Evolutionary conservation across 1,139 yeast genomes (phyloP).

Genomic region (Zhuliangozyma blackwelliae): DNA sequence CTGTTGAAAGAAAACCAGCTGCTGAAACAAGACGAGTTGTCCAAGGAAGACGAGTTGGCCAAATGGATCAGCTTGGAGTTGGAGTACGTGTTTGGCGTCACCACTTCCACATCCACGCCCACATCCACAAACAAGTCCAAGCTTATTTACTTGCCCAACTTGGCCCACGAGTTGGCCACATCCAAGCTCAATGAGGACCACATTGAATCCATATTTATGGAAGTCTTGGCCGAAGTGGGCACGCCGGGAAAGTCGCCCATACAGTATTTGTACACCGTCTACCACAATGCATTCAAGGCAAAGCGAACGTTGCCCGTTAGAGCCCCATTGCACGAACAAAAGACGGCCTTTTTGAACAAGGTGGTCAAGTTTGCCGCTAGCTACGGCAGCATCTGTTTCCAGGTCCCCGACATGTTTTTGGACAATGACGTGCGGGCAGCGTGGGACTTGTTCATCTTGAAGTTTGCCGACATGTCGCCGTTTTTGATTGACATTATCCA

Average conservation of each 20-base stretch:
- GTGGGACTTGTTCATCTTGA: constrained; percentile 25
- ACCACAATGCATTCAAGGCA: constrained; percentile 33
- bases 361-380: constrained; percentile 54
- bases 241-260: constrained; percentile 35
- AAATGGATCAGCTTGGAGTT: constrained; percentile 29
- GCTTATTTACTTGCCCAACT: constrained; percentile 30
- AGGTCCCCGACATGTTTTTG: constrained; percentile 63
- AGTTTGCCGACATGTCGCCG: constrained; percentile 40
- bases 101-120: too few relatives aligned
- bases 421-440: constrained; percentile 30
- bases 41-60: constrained; percentile 19
- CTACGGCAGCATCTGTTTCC: constrained; percentile 68
- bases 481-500: constrained; percentile 56
- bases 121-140: constrained; percentile 6
- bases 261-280: constrained; percentile 43
- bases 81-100: constrained; percentile 38
- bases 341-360: constrained; percentile 42
- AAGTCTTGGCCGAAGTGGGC: constrained; percentile 52
- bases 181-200: constrained; percentile 20
- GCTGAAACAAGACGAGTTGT: too few relatives aligned
- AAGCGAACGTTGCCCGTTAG: constrained; percentile 41
- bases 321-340: constrained; percentile 33
- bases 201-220: constrained; percentile 51
- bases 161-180: constrained; percentile 33
- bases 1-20: not conserved